Conservation (phyloP, 2,329 filamentous ascomycete genomes). For the Penicillium sp. region DNA sequence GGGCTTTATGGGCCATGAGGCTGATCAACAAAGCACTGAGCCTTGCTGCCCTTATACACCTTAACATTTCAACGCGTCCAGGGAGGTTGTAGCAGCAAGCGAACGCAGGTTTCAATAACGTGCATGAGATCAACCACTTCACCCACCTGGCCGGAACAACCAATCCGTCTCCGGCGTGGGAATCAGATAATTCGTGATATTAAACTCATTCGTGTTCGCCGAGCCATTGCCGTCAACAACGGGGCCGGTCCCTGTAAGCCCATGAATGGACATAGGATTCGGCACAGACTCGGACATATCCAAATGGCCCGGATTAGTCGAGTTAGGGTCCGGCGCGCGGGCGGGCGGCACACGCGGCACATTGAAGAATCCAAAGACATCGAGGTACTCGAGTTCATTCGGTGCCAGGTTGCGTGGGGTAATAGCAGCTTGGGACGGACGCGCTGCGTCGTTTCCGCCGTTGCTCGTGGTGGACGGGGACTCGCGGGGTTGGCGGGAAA, state of each 20-base stretch:
- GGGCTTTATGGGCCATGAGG: not conserved
- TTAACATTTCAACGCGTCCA: not conserved
- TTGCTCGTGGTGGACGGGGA: constrained; percentile 40
- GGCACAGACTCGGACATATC: constrained; percentile 30
- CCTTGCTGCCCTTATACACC: not conserved
- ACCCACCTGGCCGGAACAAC: constrained; percentile 39
- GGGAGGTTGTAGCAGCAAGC: not conserved
- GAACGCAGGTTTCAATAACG: not conserved
- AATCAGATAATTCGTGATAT: constrained; percentile 50
- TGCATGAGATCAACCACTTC: not conserved
- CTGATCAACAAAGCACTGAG: not conserved
- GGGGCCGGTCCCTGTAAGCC: constrained; percentile 29
- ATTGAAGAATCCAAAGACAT: constrained; percentile 95
- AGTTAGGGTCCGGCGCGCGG: constrained; percentile 31
- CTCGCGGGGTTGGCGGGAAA: constrained; percentile 71
- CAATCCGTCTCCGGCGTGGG: constrained; percentile 52
- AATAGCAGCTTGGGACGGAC: constrained; percentile 15
- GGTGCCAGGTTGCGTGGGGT: constrained; percentile 69
- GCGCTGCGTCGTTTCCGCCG: constrained; percentile 15
- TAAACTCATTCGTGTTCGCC: constrained; percentile 41
- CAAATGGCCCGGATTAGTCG: constrained; percentile 26
- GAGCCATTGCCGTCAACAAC: constrained; percentile 23
- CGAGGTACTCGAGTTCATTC: constrained; percentile 85
- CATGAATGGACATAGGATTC: constrained; percentile 42
- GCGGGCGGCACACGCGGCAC: constrained; percentile 68